Conservation (phyloP, 495 filamentous ascomycete genomes). For the Neurospora cerealis region DNA sequence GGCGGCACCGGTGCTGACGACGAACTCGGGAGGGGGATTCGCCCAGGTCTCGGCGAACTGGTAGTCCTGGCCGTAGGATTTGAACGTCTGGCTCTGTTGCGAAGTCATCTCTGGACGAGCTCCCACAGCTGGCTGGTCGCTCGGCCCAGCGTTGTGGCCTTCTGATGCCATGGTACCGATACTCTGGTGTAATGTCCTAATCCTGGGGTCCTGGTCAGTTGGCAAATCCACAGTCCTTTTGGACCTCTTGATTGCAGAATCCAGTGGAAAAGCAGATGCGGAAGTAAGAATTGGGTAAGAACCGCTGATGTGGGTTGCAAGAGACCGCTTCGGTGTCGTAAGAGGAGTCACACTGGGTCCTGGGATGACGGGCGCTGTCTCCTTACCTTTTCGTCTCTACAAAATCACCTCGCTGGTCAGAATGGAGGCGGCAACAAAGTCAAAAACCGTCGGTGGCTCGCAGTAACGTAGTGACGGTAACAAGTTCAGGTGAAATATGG, state of each 20-base stretch:
- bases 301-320: background rate
- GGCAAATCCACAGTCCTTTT: background rate
- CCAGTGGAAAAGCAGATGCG: background rate
- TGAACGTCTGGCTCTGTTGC: background rate
- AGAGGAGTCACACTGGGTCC: background rate
- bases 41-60: constrained; percentile 17
- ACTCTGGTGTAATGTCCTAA: background rate
- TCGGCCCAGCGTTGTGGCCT: background rate
- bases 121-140: background rate
- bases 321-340: background rate
- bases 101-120: constrained; percentile 3
- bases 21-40: constrained; percentile 17
- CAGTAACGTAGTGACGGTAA: background rate
- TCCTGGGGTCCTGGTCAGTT: background rate
- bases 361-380: background rate
- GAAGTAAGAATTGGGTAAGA: background rate
- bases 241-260: background rate
- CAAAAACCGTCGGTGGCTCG: background rate
- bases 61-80: constrained; percentile 14
- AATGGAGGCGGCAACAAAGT: background rate
- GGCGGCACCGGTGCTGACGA: constrained; percentile 1
- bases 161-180: constrained; percentile 5
- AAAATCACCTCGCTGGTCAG: background rate
- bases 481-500: background rate
- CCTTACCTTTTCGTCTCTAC: background rate